Evolutionary conservation across 2,329 filamentous ascomycete species (phyloP), one percentile per base, ranked within the genome.

Genomic region (Aspergillus floridensis): DNA sequence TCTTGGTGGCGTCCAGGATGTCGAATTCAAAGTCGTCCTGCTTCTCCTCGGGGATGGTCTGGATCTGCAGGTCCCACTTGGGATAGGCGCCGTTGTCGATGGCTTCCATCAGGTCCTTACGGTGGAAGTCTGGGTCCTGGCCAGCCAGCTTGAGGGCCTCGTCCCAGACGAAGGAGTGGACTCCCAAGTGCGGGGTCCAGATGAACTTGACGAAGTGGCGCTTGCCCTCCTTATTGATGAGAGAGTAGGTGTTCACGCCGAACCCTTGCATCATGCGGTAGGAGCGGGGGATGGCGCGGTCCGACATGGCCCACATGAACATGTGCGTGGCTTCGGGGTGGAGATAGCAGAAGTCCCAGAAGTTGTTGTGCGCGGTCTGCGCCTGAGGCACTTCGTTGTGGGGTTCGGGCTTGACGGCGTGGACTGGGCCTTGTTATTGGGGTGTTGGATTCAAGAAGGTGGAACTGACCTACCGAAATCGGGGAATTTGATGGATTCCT

Each of bases 11-110:
- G 65, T 95, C 91, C 1, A 95, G 83, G 22, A 93, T 88, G 68
- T 95, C 91, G 62, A 95, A 93, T 6, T 93, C 91, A 60, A 93
- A 96, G 19, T 90, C 84, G 62, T 93, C 81, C 70, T 91, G 85
- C 51, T 87, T 82, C 6, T 81, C 81, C 65, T 93, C 90, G 0
- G 88, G 84, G 21, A 93, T 83, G 4, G 87, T 81, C 70, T 96
- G 91, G 21, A 96, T 87, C 48, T 89, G 89, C 59, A 93, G 91
- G 68, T 88, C 88, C 89, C 90, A 93, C 69, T 86, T 89, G 7
- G 90, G 90, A 66, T 81, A 92, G 0, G 81, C 80, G 5, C 89
- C 88, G 14, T 80, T 86, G 12, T 89, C 85, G 53, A 93, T 93
- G 6, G 90, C 90, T 61, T 89, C 86, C 67, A 81, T 82, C 0